phyloP scores from a whole-genome alignment of 331 rosid genomes.

The Malus hybrid region DNA sequence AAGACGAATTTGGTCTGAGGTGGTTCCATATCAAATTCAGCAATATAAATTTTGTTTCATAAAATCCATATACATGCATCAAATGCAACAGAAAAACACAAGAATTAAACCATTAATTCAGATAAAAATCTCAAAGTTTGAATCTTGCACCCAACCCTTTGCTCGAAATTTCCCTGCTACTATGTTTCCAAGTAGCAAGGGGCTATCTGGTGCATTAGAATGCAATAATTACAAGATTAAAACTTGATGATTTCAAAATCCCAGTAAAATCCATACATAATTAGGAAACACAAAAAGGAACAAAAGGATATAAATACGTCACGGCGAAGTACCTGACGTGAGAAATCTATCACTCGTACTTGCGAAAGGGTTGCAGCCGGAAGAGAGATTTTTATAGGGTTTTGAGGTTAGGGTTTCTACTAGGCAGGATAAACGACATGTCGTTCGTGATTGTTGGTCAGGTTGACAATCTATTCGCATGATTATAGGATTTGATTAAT shows the following conservation, averaged over 20 bases:
- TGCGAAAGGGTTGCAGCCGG: too few species aligned
- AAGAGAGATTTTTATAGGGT: background rate
- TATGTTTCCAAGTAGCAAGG: conserved; percentile 58
- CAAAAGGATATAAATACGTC: background rate
- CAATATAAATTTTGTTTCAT: conserved; percentile 21
- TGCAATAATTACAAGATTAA: conserved; percentile 9
- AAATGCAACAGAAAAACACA: background rate
- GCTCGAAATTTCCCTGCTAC: conserved; percentile 74
- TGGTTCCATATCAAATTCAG: conserved; percentile 51
- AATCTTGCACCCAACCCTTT: conserved; percentile 76
- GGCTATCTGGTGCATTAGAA: conserved; percentile 62
- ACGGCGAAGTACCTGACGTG: background rate
- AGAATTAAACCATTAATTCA: background rate
- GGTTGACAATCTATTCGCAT: too few species aligned
- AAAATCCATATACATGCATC: background rate
- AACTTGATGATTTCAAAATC: background rate
- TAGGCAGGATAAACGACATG: background rate
- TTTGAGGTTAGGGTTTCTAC: conserved; percentile 1
- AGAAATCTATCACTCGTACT: background rate
- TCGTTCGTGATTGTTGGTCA: background rate
- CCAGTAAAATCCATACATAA: background rate
- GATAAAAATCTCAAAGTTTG: conserved; percentile 6
- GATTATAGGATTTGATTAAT: background rate
- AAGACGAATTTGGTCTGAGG: conserved; percentile 33
- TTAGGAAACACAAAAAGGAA: background rate